Conservation (phyloP, 2,329 filamentous ascomycete genomes). For the Cryphonectria japonica region DNA sequence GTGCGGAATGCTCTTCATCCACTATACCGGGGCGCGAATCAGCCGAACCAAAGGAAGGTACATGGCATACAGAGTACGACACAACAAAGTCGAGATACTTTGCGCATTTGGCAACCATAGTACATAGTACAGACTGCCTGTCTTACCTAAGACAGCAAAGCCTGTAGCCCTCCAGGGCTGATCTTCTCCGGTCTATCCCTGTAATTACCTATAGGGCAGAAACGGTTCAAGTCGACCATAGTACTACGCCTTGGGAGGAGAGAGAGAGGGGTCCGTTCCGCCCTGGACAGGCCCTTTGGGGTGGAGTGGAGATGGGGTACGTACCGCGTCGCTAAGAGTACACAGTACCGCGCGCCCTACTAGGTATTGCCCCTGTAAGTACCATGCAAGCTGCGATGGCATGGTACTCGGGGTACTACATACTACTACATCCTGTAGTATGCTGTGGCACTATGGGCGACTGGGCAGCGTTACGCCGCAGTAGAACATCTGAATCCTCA, state of each 20-base stretch:
- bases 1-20: neutral
- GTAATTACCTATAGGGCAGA: constrained; percentile 15
- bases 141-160: constrained; percentile 1
- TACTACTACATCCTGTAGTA: neutral
- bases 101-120: neutral
- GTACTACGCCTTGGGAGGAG: neutral
- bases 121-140: neutral
- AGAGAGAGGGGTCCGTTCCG: neutral
- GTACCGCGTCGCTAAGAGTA: neutral
- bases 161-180: constrained; percentile 16
- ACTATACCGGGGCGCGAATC: neutral
- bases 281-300: neutral
- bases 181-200: constrained; percentile 9
- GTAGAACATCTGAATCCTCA: constrained; percentile 3
- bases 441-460: neutral
- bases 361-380: neutral
- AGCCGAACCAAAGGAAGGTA: neutral
- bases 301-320: neutral
- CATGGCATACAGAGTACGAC: neutral
- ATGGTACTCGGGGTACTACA: neutral
- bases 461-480: neutral
- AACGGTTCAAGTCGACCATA: neutral
- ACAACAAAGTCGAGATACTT: neutral
- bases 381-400: neutral
- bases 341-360: neutral